Evolutionary conservation across 2,329 filamentous ascomycete genomes (phyloP), one percentile per base, ranked within the genome.

Genomic region (Emmonsia crescens): DNA sequence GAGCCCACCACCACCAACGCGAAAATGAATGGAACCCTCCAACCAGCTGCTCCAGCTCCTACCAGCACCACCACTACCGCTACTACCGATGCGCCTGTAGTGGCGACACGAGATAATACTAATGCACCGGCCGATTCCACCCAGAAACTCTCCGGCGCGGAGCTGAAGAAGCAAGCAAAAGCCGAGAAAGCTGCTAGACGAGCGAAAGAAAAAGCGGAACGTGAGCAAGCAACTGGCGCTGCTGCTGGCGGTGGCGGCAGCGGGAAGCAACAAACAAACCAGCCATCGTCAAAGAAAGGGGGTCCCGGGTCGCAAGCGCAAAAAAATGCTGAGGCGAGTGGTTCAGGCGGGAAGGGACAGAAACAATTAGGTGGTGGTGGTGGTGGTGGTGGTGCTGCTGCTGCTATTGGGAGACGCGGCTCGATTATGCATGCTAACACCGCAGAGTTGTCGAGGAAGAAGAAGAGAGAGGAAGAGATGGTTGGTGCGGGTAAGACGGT

Each of bases 101-200:
- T 36, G 31, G 14, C 44, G 5, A 10, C 31, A 51, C 44, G 52
- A 38, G 57, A 40, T 40, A 59, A 59, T 21, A 12, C 44, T 3
- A 36, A 60, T n/a, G 64, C 65, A 5, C 68, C 67, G 49, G 65
- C 65, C 6, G 68, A 67, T 19, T 69, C 66, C 16, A 70, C 70
- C 36, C 74, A 74, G 31, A 73, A 76, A 31, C 68, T 78, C 36
- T 73, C 74, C 6, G 71, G 71, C 42, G 91, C 90, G 24, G 89
- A 96, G 75, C 73, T 96, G 70, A 97, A 97, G 77, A 93, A 92
- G 70, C 86, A 85, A 73, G 88, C 88, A 64, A 93, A 96, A 74
- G 92, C 90, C 38, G 93, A 96, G 73, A 97, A 96, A 78, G 88
- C 89, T 59, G 91, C 91, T 55, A 83, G 90, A 64, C 83, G 93